These are phyloP conservation scores for Benincasa hispida DNA, from an alignment of 306 rosid genomes.

Conservation along the genomic window DNA sequence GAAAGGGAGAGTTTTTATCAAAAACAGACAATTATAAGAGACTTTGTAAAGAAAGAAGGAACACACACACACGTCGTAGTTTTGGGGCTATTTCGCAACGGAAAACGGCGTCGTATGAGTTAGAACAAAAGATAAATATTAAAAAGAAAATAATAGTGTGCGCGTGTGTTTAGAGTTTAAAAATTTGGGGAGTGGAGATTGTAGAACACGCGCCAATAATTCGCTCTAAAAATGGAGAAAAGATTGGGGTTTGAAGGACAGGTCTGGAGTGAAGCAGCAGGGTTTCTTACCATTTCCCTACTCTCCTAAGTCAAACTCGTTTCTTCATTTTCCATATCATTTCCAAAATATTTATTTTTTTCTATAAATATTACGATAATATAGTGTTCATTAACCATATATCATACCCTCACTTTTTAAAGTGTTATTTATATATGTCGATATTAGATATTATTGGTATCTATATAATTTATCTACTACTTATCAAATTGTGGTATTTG, in stretches of 20 bases:
- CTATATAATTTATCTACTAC: too few relatives aligned
- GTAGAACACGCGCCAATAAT: conserved; percentile 10
- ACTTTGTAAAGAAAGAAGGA: background rate
- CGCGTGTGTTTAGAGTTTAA: background rate
- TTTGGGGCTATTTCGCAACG: too few relatives aligned
- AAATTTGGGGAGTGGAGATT: too few relatives aligned
- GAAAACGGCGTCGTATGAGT: background rate
- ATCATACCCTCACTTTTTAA: too few relatives aligned
- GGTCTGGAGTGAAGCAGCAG: background rate
- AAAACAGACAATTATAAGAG: conserved; percentile 3
- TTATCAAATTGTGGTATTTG: too few relatives aligned
- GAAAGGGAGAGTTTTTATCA: background rate
- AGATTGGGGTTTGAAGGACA: background rate
- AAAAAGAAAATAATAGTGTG: background rate
- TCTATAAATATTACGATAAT: too few relatives aligned
- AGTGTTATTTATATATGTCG: too few relatives aligned
- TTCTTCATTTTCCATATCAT: background rate
- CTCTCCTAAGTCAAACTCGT: background rate
- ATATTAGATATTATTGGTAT: too few relatives aligned
- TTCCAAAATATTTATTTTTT: background rate
- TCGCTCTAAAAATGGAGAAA: background rate
- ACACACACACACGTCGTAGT: background rate
- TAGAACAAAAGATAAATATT: background rate
- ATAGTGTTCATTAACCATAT: too few relatives aligned
- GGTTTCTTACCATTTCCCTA: background rate